These are phyloP conservation scores for Rhinocladiella mackenziei DNA, from an alignment of 2,329 filamentous ascomycete species.

Conservation along the genomic window DNA sequence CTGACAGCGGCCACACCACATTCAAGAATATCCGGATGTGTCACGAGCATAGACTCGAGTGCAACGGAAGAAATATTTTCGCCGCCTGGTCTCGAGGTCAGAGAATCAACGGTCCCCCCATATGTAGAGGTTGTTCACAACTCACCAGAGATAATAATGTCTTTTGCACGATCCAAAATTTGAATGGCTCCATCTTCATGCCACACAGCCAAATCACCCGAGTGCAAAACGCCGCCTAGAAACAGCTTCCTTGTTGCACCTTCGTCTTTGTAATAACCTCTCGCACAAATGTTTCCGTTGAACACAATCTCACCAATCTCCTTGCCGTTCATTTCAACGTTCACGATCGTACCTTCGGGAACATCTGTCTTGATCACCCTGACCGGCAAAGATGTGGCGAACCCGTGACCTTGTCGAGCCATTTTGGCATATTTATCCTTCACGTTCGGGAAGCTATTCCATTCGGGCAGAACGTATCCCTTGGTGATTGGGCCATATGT, in stretches of 20 bases:
- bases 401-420: conserved; percentile 91
- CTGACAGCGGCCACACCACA: conserved; percentile 83
- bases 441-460: conserved; percentile 64
- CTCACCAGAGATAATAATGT: conserved; percentile 92
- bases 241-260: conserved; percentile 85
- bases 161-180: conserved; percentile 90
- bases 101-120: not conserved
- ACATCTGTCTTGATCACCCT: conserved; percentile 78
- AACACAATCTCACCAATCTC: conserved; percentile 86
- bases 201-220: conserved; percentile 89
- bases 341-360: conserved; percentile 55
- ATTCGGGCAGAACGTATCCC: conserved; percentile 79
- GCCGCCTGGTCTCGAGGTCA: conserved; percentile 60
- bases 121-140: conserved; percentile 12
- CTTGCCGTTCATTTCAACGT: conserved; percentile 65
- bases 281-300: conserved; percentile 83
- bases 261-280: conserved; percentile 85
- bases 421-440: conserved; percentile 82
- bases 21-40: conserved; percentile 85
- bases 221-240: conserved; percentile 78
- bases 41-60: conserved; percentile 80
- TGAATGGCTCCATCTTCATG: conserved; percentile 86
- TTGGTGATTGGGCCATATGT: conserved; percentile 96
- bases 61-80: conserved; percentile 97
- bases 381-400: conserved; percentile 74